Conservation (phyloP, 768 basidiomycete species). For the Cytidiella melzeri region DNA sequence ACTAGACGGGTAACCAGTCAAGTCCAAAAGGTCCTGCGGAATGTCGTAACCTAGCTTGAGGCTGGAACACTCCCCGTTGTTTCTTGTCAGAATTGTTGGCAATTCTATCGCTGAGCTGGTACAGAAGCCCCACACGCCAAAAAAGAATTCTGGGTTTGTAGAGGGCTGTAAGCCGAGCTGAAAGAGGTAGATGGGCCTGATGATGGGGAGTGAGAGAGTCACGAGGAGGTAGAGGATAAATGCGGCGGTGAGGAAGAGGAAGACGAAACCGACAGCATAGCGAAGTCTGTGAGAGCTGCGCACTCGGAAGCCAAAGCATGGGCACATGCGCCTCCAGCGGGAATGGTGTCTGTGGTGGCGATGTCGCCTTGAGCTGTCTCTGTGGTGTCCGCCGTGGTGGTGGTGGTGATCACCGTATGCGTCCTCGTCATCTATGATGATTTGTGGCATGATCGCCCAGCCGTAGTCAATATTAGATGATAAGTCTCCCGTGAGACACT, state of each 20-base stretch:
- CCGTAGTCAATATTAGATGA: too few relatives aligned
- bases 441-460: constrained; percentile 1
- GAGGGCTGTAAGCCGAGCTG: constrained; percentile 34
- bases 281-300: constrained; percentile 29
- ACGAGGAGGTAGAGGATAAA: constrained; percentile 76
- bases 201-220: constrained; percentile 69
- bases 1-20: constrained; percentile 36
- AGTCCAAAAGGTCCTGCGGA: constrained; percentile 30
- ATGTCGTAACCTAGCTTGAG: constrained; percentile 68
- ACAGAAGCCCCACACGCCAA: constrained; percentile 85
- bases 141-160: constrained; percentile 54
- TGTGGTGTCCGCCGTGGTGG: background rate
- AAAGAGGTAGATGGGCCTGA: constrained; percentile 61
- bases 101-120: constrained; percentile 36
- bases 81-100: constrained; percentile 33
- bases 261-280: constrained; percentile 40
- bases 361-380: background rate
- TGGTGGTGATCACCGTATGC: constrained; percentile 7
- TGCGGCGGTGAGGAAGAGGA: constrained; percentile 45
- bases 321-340: constrained; percentile 7
- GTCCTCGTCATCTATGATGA: constrained; percentile 10
- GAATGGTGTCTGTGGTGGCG: constrained; percentile 1
- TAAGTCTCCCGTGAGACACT: too few relatives aligned
- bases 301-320: constrained; percentile 3
- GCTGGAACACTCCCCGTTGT: constrained; percentile 48